Evolutionary conservation across 805 yeast genomes (phyloP).

Genomic region (Starmerella lactis-condensi): DNA sequence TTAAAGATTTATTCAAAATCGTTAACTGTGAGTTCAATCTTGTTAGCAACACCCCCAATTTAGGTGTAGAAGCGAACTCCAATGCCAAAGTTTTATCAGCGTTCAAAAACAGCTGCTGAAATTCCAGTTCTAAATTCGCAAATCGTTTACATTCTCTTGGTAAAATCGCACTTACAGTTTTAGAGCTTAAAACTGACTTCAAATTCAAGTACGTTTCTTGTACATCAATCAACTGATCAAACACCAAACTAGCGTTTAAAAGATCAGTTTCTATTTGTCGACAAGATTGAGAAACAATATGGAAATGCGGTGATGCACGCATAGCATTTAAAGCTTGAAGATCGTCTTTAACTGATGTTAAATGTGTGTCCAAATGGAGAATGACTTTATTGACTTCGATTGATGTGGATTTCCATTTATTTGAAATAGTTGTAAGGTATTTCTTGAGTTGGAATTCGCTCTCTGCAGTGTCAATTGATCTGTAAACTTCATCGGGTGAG

Average conservation of each 20-base stretch:
- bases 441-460: conserved; percentile 53
- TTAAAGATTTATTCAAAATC: conserved; percentile 44
- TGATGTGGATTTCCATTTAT: conserved; percentile 35
- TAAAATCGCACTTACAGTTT: conserved; percentile 28
- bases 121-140: conserved; percentile 25
- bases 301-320: conserved; percentile 47
- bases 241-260: conserved; percentile 31
- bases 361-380: conserved; percentile 46
- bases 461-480: conserved; percentile 42
- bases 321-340: conserved; percentile 46
- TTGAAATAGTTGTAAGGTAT: conserved; percentile 32
- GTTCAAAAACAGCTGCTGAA: conserved; percentile 32
- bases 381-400: conserved; percentile 42
- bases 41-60: conserved; percentile 30
- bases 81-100: conserved; percentile 27
- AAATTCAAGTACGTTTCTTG: conserved; percentile 82
- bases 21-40: conserved; percentile 37
- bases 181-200: conserved; percentile 50
- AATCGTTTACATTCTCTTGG: conserved; percentile 58
- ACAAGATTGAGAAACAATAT: conserved; percentile 41
- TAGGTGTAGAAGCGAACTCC: conserved; percentile 36
- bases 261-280: conserved; percentile 37
- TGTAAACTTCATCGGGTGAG: conserved; percentile 27
- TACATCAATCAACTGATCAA: conserved; percentile 62
- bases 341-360: conserved; percentile 42